A percentile compares a stretch with the other conserved stretches of the same genome.
phyloP scores from a whole-genome alignment of 2,329 filamentous ascomycete species.

The Xylaria multiplex region DNA sequence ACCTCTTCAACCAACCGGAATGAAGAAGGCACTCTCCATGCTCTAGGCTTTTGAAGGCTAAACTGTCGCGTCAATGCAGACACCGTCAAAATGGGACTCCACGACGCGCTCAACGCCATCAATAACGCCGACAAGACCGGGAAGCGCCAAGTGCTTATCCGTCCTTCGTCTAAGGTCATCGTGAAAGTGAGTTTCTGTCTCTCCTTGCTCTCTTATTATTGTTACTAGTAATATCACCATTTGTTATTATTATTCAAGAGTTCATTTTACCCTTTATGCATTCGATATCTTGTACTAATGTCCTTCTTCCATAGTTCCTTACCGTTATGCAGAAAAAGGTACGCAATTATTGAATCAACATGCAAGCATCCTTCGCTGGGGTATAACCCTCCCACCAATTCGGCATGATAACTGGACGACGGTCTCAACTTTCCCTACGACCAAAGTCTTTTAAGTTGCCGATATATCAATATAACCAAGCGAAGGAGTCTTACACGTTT shows the following conservation, averaged over 20 bases:
- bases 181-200: conserved; percentile 66
- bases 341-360: conserved; percentile 65
- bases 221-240: no score
- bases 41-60: conserved; percentile 72
- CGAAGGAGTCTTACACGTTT: conserved; percentile 97
- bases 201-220: background rate
- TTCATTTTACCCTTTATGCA: no score
- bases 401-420: conserved; percentile 99
- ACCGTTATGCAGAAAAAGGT: conserved; percentile 99
- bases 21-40: conserved; percentile 74
- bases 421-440: conserved; percentile 81
- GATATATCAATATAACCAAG: conserved; percentile 81
- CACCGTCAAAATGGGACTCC: conserved; percentile 97
- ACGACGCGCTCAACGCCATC: conserved; percentile 99
- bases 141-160: conserved; percentile 99
- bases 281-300: background rate
- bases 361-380: conserved; percentile 27
- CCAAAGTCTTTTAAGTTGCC: conserved; percentile 99
- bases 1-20: conserved; percentile 62
- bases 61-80: conserved; percentile 62
- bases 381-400: conserved; percentile 55
- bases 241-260: no score
- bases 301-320: conserved; percentile 72
- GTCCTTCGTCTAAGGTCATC: conserved; percentile 99
- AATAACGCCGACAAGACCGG: conserved; percentile 99